These are phyloP conservation scores for Sporothrix phasma DNA, from an alignment of 2,329 filamentous ascomycete genomes.

Conservation along the genomic window DNA sequence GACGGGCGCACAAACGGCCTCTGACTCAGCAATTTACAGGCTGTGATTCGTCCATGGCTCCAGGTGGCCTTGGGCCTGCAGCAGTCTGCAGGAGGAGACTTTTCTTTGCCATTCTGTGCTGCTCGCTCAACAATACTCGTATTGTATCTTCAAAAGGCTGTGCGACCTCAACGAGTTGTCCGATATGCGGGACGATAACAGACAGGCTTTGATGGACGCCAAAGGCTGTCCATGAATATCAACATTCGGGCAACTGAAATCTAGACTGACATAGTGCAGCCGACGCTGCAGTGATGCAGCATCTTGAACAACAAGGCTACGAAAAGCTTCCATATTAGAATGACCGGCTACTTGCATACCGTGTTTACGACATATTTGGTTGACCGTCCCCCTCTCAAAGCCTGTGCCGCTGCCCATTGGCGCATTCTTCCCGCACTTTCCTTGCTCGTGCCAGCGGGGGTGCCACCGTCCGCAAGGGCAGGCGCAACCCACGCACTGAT, in stretches of 20 bases:
- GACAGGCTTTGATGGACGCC: not conserved
- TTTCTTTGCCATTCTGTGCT: not conserved
- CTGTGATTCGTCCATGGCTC: not conserved
- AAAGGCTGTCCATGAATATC: not conserved
- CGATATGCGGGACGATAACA: constrained; percentile 6
- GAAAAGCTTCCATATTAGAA: too few species aligned
- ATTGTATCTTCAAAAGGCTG: too few species aligned
- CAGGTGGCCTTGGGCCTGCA: not conserved
- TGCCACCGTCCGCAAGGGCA: not conserved
- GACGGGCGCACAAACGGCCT: not conserved
- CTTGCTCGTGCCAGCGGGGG: not conserved
- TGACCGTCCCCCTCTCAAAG: not conserved
- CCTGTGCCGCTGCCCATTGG: not conserved
- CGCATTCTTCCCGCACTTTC: not conserved
- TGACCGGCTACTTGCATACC: not conserved
- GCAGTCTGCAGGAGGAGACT: not conserved
- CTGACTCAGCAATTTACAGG: not conserved
- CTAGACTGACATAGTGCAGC: too few species aligned
- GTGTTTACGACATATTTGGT: not conserved
- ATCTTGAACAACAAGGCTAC: too few species aligned
- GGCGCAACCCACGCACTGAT: not conserved
- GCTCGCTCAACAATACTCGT: not conserved
- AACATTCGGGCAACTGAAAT: too few species aligned
- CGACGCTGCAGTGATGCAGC: not conserved
- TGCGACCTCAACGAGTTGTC: not conserved